Base-by-base conservation (phyloP, 345 rosid species). In the Pistacia vera region DNA sequence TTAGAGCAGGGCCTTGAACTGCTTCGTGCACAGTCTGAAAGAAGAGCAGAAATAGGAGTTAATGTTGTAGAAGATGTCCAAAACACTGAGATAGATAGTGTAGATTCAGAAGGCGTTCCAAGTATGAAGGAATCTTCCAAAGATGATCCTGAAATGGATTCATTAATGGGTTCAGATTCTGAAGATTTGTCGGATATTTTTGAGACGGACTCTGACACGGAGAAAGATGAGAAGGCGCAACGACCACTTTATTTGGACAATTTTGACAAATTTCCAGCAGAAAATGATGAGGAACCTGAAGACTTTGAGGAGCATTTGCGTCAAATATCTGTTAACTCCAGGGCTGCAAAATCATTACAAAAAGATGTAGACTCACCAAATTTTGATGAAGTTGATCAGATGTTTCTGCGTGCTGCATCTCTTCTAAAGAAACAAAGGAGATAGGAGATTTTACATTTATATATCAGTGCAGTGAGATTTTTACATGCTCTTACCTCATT, bases 111-210 rank as follows among this genome's bases (percentile, higher is more conserved):
- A 41, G 68, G 59, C 59, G 44, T 46, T 72, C 66, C 48, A 72
- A 69, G 82, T 60, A 80, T 79, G 78, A 81, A 81, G 78, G 89
- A 84, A 61, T 71, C 48, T 44, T 67, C 86, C 13, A 90, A 85
- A 65, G 89, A 87, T 75, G 92, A 86, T 63, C 38, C 77, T 41
- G 63, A 64, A 20, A 44, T 58, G 7, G 95, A 89, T 74, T 75
- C 81, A 33, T 84, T 75, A 30, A 66, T 84, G 73, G 77, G 65
- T 58, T 89, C 95, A 2, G 97, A 92, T 78, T 90, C 90, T 10
- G 97, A 90, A 71, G 90, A 93, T 76, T 80, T 95, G 38, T 91
- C 97, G 0, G 99, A 95, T 79, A 87, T 96, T 62, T 96, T 93
- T 36, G 95, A 89, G 89, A 92, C 95, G 0, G 97, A 96, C 68